These are phyloP conservation scores for Phytopythium aichiense DNA, from an alignment of 352 stramenopile species.

Conservation along the genomic window DNA sequence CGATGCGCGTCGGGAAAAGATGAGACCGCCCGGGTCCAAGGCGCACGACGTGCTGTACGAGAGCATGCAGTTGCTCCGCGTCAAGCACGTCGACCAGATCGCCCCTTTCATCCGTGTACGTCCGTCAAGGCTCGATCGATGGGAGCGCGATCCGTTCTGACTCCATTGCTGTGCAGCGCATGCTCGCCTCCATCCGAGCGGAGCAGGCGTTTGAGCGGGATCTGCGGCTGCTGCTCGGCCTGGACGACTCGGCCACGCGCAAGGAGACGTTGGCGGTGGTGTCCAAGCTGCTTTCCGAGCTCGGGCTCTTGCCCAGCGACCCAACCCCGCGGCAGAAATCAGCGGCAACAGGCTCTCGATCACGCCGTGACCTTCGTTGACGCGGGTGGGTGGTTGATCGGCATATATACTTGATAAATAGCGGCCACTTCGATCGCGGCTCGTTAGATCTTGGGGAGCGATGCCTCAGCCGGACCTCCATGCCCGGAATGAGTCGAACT, in stretches of 20 bases:
- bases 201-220: constrained; percentile 29
- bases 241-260: constrained; percentile 29
- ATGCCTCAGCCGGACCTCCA: background rate
- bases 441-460: background rate
- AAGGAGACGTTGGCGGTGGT: constrained; percentile 26
- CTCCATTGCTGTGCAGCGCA: constrained; percentile 12
- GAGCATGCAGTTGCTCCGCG: constrained; percentile 39
- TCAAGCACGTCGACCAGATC: constrained; percentile 31
- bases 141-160: background rate
- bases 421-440: constrained; percentile 1
- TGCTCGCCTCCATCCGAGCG: constrained; percentile 29
- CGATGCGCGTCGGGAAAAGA: constrained; percentile 37
- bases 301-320: constrained; percentile 16
- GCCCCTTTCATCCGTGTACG: constrained; percentile 26
- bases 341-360: background rate
- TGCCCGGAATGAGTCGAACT: constrained; percentile 14
- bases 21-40: constrained; percentile 41
- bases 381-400: background rate
- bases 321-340: background rate
- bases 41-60: constrained; percentile 27
- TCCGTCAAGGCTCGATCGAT: background rate
- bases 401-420: background rate
- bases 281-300: constrained; percentile 17
- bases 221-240: constrained; percentile 27
- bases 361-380: too few relatives aligned